These are phyloP conservation scores for Coprinopsis sp. DNA, from an alignment of 768 basidiomycete species.

Conservation along the genomic window DNA sequence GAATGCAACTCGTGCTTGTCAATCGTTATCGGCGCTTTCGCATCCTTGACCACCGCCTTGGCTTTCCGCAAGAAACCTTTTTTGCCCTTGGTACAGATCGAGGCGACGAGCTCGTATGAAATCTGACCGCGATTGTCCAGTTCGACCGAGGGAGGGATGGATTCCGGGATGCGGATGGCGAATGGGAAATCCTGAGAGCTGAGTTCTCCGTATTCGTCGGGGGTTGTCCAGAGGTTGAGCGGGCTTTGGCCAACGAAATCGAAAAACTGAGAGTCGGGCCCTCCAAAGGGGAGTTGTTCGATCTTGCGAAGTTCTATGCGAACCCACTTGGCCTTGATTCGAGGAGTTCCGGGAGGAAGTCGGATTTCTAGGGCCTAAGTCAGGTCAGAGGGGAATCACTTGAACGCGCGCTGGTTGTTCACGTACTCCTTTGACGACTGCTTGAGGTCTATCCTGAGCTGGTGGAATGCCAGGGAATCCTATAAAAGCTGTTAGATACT, in stretches of 20 bases:
- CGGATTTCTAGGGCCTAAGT: conserved; percentile 81
- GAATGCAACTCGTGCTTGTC: conserved; percentile 94
- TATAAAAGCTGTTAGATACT: conserved; percentile 10
- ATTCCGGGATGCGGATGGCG: conserved; percentile 87
- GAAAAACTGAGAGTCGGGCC: conserved; percentile 63
- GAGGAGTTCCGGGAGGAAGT: conserved; percentile 58
- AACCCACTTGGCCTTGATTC: conserved; percentile 89
- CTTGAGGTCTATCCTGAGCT: conserved; percentile 70
- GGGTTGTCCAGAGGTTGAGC: conserved; percentile 76
- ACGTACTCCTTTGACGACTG: conserved; percentile 82
- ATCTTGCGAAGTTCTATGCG: conserved; percentile 88
- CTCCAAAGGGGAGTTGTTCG: conserved; percentile 74
- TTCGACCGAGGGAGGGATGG: conserved; percentile 80
- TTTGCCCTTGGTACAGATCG: conserved; percentile 82
- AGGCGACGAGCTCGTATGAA: conserved; percentile 86
- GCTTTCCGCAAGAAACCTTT: conserved; percentile 83
- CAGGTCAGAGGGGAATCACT: conserved; percentile 5
- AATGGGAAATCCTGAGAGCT: conserved; percentile 84
- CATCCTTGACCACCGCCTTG: conserved; percentile 64
- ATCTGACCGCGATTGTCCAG: conserved; percentile 75
- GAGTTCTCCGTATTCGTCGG: conserved; percentile 67
- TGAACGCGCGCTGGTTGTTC: too few species aligned
- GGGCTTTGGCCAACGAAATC: conserved; percentile 83
- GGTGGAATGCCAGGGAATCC: conserved; percentile 89
- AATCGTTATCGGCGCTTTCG: conserved; percentile 69